Evolutionary conservation across 495 filamentous ascomycete genomes (phyloP).

Genomic region (Neurospora tetraspora): DNA sequence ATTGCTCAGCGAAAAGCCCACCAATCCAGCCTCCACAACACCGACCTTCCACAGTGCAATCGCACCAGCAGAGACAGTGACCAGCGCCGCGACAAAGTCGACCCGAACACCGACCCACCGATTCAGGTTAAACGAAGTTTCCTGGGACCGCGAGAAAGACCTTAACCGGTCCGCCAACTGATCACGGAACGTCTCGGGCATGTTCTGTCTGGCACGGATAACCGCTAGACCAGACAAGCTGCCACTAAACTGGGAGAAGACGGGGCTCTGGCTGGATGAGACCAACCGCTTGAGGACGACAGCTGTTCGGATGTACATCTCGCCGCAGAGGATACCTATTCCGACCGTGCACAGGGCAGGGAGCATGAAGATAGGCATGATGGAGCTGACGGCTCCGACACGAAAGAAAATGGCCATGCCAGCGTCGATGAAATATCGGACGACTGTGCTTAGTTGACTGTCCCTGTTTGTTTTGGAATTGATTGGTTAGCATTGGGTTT

Average conservation of each 20-base stretch:
- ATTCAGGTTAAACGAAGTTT: constrained; percentile 40
- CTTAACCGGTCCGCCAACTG: constrained; percentile 34
- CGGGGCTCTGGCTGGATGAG: constrained; percentile 37
- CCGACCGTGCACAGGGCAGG: constrained; percentile 32
- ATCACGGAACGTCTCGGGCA: constrained; percentile 33
- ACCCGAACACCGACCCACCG: constrained; percentile 40
- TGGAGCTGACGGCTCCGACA: constrained; percentile 35
- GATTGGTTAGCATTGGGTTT: neutral
- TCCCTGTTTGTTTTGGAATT: constrained; percentile 8
- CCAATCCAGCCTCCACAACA: constrained; percentile 31
- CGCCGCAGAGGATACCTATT: constrained; percentile 33
- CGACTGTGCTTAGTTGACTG: constrained; percentile 24
- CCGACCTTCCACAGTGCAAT: constrained; percentile 35
- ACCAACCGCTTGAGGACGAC: constrained; percentile 34
- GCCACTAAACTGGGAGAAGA: constrained; percentile 42
- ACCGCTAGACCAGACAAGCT: constrained; percentile 37
- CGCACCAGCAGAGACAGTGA: constrained; percentile 33
- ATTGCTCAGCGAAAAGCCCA: constrained; percentile 41
- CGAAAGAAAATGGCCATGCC: constrained; percentile 30
- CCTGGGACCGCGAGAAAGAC: constrained; percentile 26
- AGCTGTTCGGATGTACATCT: constrained; percentile 40
- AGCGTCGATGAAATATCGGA: constrained; percentile 31
- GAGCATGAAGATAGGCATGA: constrained; percentile 40
- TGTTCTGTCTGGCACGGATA: constrained; percentile 36
- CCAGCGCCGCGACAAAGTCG: constrained; percentile 38